Evolutionary conservation across 805 yeast species (phyloP).

Genomic region (Monosporozyma servazzii): DNA sequence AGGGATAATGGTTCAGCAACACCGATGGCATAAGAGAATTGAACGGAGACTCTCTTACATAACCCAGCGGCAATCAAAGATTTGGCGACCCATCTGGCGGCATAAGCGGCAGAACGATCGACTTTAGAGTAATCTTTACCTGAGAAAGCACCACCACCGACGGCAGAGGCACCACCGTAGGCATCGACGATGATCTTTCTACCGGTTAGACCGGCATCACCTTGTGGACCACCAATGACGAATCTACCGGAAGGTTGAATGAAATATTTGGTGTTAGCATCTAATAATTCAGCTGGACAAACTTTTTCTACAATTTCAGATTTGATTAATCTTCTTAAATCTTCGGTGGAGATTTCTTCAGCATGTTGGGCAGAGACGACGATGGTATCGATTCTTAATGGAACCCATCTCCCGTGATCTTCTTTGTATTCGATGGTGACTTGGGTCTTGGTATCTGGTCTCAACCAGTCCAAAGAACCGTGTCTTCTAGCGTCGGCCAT

Average conservation of each 20-base stretch:
- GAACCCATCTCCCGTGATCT: constrained; percentile 91
- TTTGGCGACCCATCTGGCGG: constrained; percentile 99
- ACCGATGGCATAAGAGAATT: constrained; percentile 99
- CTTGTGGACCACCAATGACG: constrained; percentile 99
- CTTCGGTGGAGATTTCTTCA: constrained; percentile 89
- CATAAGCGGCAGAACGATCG: constrained; percentile 99
- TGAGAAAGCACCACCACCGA: constrained; percentile 99
- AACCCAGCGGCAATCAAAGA: constrained; percentile 90
- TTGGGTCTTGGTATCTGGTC: constrained; percentile 99
- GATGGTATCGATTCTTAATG: constrained; percentile 93
- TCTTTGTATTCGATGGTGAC: constrained; percentile 94
- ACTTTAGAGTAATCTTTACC: constrained; percentile 99
- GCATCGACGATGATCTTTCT: constrained; percentile 99
- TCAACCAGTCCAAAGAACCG: constrained; percentile 90
- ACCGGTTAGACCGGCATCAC: constrained; percentile 99
- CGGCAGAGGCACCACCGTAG: constrained; percentile 99
- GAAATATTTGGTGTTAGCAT: constrained; percentile 93
- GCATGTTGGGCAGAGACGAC: constrained; percentile 98
- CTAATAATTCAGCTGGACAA: constrained; percentile 81
- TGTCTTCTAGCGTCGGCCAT: constrained; percentile 96
- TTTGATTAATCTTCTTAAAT: constrained; percentile 68
- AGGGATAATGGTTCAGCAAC: constrained; percentile 98
- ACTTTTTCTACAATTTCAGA: constrained; percentile 84
- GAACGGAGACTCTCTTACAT: constrained; percentile 95
- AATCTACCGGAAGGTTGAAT: constrained; percentile 99